Evolutionary conservation across 495 filamentous ascomycete species (phyloP), one percentile per base, ranked within the genome.

Genomic region (Annulohypoxylon bovei): DNA sequence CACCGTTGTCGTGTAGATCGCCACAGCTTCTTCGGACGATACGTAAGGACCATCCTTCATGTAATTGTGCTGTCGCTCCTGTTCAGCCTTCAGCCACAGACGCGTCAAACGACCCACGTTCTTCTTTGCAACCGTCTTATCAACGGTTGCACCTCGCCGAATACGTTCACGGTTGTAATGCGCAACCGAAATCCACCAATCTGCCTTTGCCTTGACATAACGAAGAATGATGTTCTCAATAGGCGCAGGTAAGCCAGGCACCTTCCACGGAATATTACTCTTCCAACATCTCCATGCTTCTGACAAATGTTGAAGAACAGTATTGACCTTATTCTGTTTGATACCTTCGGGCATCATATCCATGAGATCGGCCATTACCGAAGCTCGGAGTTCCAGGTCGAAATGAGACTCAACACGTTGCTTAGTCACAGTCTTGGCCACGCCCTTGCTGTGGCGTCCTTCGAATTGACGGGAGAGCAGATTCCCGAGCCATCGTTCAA

Each of bases 331-430:
- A 81, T 95, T 99, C 77, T 97, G 95, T 81, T 98, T 98, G 85
- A 99, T 97, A 61, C 96, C 96, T 77, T 98, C 96, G 1, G 96
- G 96, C 96, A 99, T 99, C 96, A 99, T 99, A 73, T 99, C 96
- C 91, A 97, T 97, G 27, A 99, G 83, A 82, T 99, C 96, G 18
- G 94, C 93, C 93, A 99, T 99, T 53, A 99, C 96, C 0, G 96
- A 97, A 16, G 96, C 96, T 76, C 96, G 93, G 40, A 99, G 88
- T 81, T 99, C 96, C 58, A 99, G 88, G 78, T 99, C 96, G 72
- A 98, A 99, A 78, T 99, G 96, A 30, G 94, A 98, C 80, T 99
- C 96, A 27, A 99, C 96, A 79, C 96, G 91, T 80, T 99, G 96
- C 80, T 99, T 99, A 1, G 96, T 99, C 23, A 98, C 96, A 9